These are phyloP conservation scores for Bolboschoenoplectus hybrid DNA, from an alignment of 202 grass and related monocot genomes.

Conservation along the genomic window DNA sequence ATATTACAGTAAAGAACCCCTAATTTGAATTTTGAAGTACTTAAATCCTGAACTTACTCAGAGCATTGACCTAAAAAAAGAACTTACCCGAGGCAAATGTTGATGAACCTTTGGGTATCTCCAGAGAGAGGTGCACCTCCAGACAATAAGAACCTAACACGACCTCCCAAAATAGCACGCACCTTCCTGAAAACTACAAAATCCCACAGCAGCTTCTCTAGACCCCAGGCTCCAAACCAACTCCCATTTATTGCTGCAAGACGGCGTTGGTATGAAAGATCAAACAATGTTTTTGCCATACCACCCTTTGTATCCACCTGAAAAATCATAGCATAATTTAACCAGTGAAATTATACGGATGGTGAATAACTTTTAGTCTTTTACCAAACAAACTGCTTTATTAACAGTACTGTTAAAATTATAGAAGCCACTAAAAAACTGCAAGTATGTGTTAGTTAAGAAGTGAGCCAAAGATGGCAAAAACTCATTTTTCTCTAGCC, in stretches of 20 bases:
- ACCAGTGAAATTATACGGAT: not conserved
- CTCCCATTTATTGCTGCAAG: constrained; percentile 89
- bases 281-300: constrained; percentile 78
- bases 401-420: not conserved
- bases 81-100: constrained; percentile 96
- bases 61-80: constrained; percentile 43
- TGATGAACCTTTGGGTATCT: constrained; percentile 96
- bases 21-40: not conserved
- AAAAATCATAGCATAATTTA: constrained; percentile 35
- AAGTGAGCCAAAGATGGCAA: not conserved
- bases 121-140: constrained; percentile 86
- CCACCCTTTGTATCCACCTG: constrained; percentile 93
- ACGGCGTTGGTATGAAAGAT: constrained; percentile 74
- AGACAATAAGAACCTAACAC: constrained; percentile 75
- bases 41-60: constrained; percentile 52
- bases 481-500: not conserved
- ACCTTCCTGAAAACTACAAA: constrained; percentile 84
- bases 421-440: not conserved
- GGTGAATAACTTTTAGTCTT: not conserved
- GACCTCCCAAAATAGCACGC: constrained; percentile 77
- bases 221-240: constrained; percentile 94
- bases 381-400: not conserved
- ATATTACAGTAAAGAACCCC: constrained; percentile 16
- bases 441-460: not conserved
- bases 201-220: constrained; percentile 91